Conservation (phyloP, 768 basidiomycete species). For the Rubroboletus satanas region DNA sequence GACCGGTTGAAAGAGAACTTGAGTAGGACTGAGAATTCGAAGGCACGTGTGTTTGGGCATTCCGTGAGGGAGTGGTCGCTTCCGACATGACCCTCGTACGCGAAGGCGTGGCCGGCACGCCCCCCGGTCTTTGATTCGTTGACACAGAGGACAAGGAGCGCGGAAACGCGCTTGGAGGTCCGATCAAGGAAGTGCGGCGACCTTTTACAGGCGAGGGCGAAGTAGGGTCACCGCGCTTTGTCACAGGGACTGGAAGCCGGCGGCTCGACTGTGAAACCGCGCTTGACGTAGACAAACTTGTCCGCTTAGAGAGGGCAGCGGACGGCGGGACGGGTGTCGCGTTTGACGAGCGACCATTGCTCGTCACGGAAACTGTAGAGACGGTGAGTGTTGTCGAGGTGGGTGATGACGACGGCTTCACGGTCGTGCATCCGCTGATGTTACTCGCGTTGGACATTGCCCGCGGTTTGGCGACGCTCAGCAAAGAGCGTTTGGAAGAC, state of each 20-base stretch:
- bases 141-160: conserved; percentile 17
- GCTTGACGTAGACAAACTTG: conserved; percentile 38
- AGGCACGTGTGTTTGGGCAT: conserved; percentile 20
- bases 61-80: conserved; percentile 29
- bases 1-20: conserved; percentile 25
- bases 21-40: conserved; percentile 24
- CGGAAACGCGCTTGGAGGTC: conserved; percentile 27
- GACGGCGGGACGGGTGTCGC: conserved; percentile 45
- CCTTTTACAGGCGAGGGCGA: conserved; percentile 27
- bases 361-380: conserved; percentile 22
- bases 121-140: conserved; percentile 11
- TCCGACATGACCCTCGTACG: conserved; percentile 45
- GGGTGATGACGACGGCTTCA: conserved; percentile 34
- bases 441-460: conserved; percentile 49
- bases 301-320: conserved; percentile 33
- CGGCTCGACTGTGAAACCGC: conserved; percentile 33
- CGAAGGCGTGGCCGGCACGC: conserved; percentile 35
- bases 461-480: conserved; percentile 48
- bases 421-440: conserved; percentile 48
- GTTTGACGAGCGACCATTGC: conserved; percentile 42
- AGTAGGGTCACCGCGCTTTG: conserved; percentile 27
- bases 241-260: conserved; percentile 38
- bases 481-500: conserved; percentile 40
- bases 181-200: conserved; percentile 27
- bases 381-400: conserved; percentile 27